Evolutionary conservation across 768 basidiomycete genomes (phyloP).

Genomic region (Rhodosporidiobolus sp.): DNA sequence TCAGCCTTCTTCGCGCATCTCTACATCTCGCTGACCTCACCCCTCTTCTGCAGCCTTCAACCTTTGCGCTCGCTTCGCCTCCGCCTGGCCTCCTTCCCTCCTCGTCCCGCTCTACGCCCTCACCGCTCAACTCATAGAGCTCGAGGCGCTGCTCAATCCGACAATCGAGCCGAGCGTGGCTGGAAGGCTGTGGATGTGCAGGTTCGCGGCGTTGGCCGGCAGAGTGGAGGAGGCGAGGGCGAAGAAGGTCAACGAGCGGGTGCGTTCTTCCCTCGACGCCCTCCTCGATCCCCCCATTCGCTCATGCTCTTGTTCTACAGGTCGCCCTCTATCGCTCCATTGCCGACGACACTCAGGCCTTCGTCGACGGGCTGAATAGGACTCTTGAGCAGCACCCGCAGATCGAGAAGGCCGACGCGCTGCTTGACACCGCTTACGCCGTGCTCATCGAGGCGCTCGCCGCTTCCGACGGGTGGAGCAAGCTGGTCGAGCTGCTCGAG

Average conservation of each 20-base stretch:
- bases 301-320: neutral
- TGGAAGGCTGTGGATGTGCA: constrained; percentile 4
- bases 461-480: too few species aligned
- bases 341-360: neutral
- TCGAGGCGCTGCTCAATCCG: neutral
- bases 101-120: neutral
- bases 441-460: constrained; percentile 3
- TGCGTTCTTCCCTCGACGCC: neutral
- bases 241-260: neutral
- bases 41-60: constrained; percentile 4
- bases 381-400: neutral
- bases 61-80: constrained; percentile 1
- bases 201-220: neutral
- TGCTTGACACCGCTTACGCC: constrained; percentile 1
- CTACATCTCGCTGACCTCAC: neutral
- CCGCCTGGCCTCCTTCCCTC: neutral
- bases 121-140: constrained; percentile 4
- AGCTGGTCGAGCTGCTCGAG: too few species aligned
- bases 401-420: neutral
- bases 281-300: too few species aligned
- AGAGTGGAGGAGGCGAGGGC: neutral
- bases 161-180: neutral
- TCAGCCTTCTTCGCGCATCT: neutral
- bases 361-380: neutral
- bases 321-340: neutral